Evolutionary conservation across 2,329 filamentous ascomycete genomes (phyloP).

Genomic region (Phyllosticta paracitricarpa): DNA sequence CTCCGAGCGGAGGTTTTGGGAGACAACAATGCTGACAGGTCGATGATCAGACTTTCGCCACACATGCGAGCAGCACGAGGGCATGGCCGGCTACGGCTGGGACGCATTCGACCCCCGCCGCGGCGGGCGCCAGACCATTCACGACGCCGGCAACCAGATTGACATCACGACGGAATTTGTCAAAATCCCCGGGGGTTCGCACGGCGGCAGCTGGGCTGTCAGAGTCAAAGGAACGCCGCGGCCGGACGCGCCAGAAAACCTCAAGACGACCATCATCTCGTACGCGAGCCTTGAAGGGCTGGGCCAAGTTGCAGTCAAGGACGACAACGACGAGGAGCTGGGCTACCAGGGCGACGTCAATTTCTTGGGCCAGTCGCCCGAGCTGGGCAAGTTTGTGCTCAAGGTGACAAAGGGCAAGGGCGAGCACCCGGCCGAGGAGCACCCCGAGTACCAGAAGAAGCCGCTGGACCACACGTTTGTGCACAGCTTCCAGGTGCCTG

Average conservation of each 20-base stretch:
- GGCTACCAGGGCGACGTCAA: conserved; percentile 54
- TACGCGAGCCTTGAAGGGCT: conserved; percentile 73
- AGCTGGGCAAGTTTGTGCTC: conserved; percentile 71
- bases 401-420: conserved; percentile 64
- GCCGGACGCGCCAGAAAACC: conserved; percentile 52
- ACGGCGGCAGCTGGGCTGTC: conserved; percentile 88
- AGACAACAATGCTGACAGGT: conserved; percentile 13
- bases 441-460: conserved; percentile 57
- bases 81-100: conserved; percentile 92
- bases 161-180: conserved; percentile 91
- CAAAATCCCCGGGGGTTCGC: conserved; percentile 74
- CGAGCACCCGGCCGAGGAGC: conserved; percentile 44
- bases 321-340: conserved; percentile 38
- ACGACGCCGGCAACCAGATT: conserved; percentile 77
- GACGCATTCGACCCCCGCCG: conserved; percentile 87
- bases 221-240: conserved; percentile 74
- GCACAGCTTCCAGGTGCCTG: conserved; percentile 55
- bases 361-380: conserved; percentile 58
- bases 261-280: conserved; percentile 72
- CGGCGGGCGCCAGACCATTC: conserved; percentile 81
- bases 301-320: conserved; percentile 53
- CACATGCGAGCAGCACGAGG: conserved; percentile 88
- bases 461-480: conserved; percentile 69
- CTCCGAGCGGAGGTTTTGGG: neutral
- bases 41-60: conserved; percentile 64